A percentile compares a stretch with the other conserved stretches of the same genome.
Conservation (phyloP, 768 basidiomycete genomes). For the Naganishia onofrii region DNA sequence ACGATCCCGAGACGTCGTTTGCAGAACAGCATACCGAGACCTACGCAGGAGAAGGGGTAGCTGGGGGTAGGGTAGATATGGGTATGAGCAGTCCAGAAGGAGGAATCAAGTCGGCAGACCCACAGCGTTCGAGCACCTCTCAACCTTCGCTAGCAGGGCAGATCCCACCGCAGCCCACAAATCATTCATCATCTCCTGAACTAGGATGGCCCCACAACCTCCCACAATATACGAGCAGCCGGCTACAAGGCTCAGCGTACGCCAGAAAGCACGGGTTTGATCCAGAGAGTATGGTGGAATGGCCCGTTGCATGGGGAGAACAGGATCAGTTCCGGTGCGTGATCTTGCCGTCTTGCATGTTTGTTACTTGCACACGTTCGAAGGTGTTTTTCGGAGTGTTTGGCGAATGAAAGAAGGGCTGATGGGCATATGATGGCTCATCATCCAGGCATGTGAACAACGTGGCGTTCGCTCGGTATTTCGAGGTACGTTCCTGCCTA, state of each 20-base stretch:
- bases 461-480: constrained; percentile 27
- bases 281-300: constrained; percentile 3
- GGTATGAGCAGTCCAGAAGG: too few species aligned
- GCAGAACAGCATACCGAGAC: too few species aligned
- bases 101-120: too few species aligned
- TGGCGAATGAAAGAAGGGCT: too few species aligned
- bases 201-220: constrained; percentile 15
- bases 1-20: not conserved
- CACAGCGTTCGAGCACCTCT: too few species aligned
- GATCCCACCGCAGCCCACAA: too few species aligned
- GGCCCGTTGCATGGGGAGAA: constrained; percentile 29
- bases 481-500: constrained; percentile 16
- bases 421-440: too few species aligned
- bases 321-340: constrained; percentile 24
- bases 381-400: too few species aligned
- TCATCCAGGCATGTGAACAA: constrained; percentile 24
- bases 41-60: not conserved
- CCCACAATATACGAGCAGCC: not conserved
- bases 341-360: too few species aligned
- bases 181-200: not conserved
- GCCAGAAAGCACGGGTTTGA: constrained; percentile 18
- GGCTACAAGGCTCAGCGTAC: not conserved
- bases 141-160: too few species aligned
- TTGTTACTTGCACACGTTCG: not conserved
- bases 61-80: too few species aligned